Percentiles rank a stretch among this genome's conserved stretches.
phyloP scores from a whole-genome alignment of 306 rosid species.

The Fragaria ananassa region DNA sequence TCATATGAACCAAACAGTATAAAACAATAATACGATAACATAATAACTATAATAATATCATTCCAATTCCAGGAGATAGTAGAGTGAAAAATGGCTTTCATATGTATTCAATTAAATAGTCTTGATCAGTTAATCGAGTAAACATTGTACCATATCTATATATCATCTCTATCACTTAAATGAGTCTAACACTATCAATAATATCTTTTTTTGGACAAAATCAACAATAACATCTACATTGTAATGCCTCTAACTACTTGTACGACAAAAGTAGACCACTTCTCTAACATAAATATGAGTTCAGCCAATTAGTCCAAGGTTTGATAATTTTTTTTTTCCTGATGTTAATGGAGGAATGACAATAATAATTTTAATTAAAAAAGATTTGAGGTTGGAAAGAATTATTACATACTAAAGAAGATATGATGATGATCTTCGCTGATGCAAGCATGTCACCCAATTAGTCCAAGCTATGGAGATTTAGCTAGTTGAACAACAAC shows the following conservation, averaged over 20 bases:
- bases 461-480: background rate
- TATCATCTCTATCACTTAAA: background rate
- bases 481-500: background rate
- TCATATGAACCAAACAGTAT: background rate
- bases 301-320: background rate
- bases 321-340: background rate
- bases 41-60: no score
- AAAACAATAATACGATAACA: background rate
- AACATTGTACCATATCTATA: background rate
- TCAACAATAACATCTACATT: background rate
- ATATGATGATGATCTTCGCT: background rate
- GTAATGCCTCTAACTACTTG: background rate
- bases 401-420: conserved; percentile 17
- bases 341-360: background rate
- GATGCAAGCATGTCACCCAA: background rate
- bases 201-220: background rate
- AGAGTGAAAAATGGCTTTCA: background rate
- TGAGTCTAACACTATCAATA: background rate
- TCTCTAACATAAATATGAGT: background rate
- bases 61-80: background rate
- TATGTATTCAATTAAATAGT: background rate
- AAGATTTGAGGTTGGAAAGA: background rate
- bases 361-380: background rate
- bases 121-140: background rate
- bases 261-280: background rate